Evolutionary conservation across 768 basidiomycete genomes (phyloP), one percentile per base, ranked within the genome.

Genomic region (Leccinum truebloodii): DNA sequence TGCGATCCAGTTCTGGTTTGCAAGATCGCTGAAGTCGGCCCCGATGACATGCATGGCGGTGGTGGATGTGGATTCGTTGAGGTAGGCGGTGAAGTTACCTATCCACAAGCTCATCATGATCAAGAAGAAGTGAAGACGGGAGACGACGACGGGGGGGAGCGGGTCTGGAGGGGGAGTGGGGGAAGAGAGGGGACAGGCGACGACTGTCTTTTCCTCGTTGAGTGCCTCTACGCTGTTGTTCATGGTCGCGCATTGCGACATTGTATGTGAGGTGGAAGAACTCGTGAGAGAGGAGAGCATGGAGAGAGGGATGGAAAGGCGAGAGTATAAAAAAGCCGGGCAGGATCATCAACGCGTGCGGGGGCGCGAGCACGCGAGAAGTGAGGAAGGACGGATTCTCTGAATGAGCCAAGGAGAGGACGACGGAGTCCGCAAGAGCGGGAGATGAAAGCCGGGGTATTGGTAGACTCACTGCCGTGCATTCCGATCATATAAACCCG

Each of bases 21-120:
- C 54, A 22, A 76, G 67, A 8, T 63, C 67, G 12, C 61, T 24
- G 37, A 75, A 73, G 28, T 75, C 65, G 18, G 69, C 69, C 14
- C 73, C 62, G 44, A 75, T 75, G 66, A 69, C 61, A 48, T 75
- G 74, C 74, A 76, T 76, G 28, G 75, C 74, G 13, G 74, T 75
- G 0, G 74, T 75, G 10, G 67, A 65, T 13, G 71, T 76, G 0
- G 74, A 75, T 56, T 75, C 74, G 51, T 75, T 75, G 59, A 75
- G 57, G 64, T 76, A 75, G 28, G 74, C 74, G 13, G 74, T 72
- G 56, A 76, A 72, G 65, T 74, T 74, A 16, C 73, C 73, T 24
- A 74, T 58, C 75, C 75, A 74, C 30, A 74, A 22, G 58, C 73
- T 72, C 35, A 62, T 4, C 73, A 74, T 74, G 63, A 74, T 74